phyloP scores from a whole-genome alignment of 495 filamentous ascomycete species.

The Peziza echinospora region DNA sequence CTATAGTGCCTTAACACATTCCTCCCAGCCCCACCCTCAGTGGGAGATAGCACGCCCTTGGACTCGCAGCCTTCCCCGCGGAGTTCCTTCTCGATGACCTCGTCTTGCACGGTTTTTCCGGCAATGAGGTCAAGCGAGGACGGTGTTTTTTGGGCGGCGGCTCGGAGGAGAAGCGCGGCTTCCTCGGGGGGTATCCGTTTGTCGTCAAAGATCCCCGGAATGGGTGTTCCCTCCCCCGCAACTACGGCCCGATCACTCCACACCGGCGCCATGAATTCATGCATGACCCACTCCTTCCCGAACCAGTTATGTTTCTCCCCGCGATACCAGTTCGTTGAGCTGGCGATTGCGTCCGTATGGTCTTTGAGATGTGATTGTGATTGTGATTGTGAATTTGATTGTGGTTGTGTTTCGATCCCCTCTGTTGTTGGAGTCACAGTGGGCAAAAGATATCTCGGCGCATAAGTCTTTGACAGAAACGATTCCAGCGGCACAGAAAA shows the following conservation, averaged over 20 bases:
- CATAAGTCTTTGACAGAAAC: slow-evolving; percentile 37
- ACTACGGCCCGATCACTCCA: slow-evolving; percentile 25
- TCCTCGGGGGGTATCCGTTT: neutral
- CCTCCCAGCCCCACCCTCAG: slow-evolving; percentile 24
- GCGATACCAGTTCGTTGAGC: slow-evolving; percentile 37
- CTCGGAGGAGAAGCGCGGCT: neutral
- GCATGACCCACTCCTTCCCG: slow-evolving; percentile 46
- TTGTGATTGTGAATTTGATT: too few species aligned
- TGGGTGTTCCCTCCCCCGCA: slow-evolving; percentile 31
- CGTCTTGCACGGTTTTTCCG: slow-evolving; percentile 1
- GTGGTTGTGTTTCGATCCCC: too few species aligned
- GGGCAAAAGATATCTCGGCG: slow-evolving; percentile 9
- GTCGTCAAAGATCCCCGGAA: slow-evolving; percentile 9
- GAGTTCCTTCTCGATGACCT: slow-evolving; percentile 10
- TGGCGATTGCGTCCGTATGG: too few species aligned
- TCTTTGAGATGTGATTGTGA: too few species aligned
- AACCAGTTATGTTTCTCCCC: slow-evolving; percentile 46
- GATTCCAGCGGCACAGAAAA: slow-evolving; percentile 65
- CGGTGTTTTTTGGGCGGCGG: slow-evolving; percentile 17
- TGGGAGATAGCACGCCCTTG: slow-evolving; percentile 21
- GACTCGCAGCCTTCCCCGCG: too few species aligned
- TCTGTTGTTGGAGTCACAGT: too few species aligned
- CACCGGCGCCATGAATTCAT: slow-evolving; percentile 74
- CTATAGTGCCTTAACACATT: slow-evolving; percentile 36
- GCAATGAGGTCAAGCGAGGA: slow-evolving; percentile 16